Percentiles rank a stretch among this genome's conserved stretches.
phyloP scores from a whole-genome alignment of 73 alveolate genomes.

The Paramecium tetraurelia region DNA sequence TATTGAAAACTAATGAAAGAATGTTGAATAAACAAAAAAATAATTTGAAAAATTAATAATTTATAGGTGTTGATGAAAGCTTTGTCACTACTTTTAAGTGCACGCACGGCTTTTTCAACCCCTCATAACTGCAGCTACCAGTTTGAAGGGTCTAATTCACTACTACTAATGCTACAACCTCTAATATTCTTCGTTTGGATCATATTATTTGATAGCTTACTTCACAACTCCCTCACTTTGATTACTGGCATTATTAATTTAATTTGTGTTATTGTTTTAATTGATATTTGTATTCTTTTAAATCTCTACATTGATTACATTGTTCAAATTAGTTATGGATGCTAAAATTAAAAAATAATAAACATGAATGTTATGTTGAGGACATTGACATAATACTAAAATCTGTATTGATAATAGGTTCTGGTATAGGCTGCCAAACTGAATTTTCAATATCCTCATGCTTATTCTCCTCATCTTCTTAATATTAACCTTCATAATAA shows the following conservation, averaged over 20 bases:
- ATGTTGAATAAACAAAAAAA: not conserved
- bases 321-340: not conserved
- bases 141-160: not conserved
- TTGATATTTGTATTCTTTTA: not conserved
- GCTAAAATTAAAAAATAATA: not conserved
- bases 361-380: not conserved
- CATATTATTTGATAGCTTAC: not conserved
- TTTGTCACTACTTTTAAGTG: not conserved
- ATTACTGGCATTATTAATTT: not conserved
- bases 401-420: not conserved
- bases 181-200: not conserved
- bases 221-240: not conserved
- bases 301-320: not conserved
- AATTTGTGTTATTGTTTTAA: not conserved
- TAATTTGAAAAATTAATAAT: not conserved
- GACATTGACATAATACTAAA: not conserved
- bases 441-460: not conserved
- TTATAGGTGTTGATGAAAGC: constrained; percentile 39
- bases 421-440: not conserved
- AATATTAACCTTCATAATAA: not conserved
- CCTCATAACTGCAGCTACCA: not conserved
- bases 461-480: not conserved
- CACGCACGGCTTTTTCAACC: constrained; percentile 34
- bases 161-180: not conserved
- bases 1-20: not conserved